A percentile compares a stretch with the other conserved stretches of the same genome.
phyloP scores from a whole-genome alignment of 306 rosid species.

The Vicia villosa region DNA sequence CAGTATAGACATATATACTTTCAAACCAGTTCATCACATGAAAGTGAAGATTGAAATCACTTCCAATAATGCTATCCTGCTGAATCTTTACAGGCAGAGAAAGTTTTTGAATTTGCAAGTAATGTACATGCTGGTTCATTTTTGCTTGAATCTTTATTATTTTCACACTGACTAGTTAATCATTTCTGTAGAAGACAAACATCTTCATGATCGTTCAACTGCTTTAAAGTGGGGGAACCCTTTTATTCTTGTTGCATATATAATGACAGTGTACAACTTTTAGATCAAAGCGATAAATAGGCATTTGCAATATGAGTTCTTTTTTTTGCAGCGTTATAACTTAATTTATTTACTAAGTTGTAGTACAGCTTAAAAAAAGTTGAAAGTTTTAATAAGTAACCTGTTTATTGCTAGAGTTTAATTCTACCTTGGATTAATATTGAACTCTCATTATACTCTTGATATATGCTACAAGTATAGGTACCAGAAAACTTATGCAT shows the following conservation, averaged over 20 bases:
- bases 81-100: background rate
- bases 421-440: background rate
- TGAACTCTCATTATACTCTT: too few relatives aligned
- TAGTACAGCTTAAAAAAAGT: too few relatives aligned
- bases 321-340: background rate
- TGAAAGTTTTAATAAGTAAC: background rate
- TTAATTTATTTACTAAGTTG: too few relatives aligned
- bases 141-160: background rate
- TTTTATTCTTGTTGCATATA: background rate
- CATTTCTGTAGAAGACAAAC: background rate
- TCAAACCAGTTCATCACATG: slow-evolving; percentile 8
- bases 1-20: background rate
- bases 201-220: background rate
- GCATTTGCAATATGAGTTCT: background rate
- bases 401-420: background rate
- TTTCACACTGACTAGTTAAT: background rate
- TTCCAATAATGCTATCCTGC: background rate
- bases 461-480: too few relatives aligned
- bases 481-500: too few relatives aligned
- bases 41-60: slow-evolving; percentile 1
- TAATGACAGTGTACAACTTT: background rate
- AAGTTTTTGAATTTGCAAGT: slow-evolving; percentile 15
- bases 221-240: background rate
- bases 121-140: background rate
- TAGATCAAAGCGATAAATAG: background rate